phyloP scores from a whole-genome alignment of 768 basidiomycete species.

The Lactarius hatsudake region DNA sequence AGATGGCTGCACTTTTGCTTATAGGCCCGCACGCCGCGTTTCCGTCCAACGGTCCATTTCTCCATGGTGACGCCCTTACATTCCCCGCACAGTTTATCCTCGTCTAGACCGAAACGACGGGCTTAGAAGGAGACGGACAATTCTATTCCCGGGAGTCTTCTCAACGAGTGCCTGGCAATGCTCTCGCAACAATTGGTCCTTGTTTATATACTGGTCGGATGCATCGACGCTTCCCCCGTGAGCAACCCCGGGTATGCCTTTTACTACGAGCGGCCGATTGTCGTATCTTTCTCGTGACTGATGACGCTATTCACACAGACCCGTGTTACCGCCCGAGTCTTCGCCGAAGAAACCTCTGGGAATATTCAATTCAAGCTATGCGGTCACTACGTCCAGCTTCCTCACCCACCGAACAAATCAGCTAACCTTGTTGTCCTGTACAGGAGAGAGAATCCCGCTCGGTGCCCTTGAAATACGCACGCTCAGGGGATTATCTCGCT shows the following conservation, averaged over 20 bases:
- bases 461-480: conserved; percentile 35
- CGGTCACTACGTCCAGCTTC: conserved; percentile 25
- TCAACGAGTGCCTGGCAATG: conserved; percentile 3
- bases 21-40: no score
- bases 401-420: background rate
- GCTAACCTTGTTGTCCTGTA: background rate
- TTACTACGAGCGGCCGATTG: background rate
- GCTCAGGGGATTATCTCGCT: conserved; percentile 31
- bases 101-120: conserved; percentile 9
- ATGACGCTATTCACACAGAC: background rate
- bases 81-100: background rate
- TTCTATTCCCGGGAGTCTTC: background rate
- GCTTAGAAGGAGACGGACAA: background rate
- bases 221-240: background rate
- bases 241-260: background rate
- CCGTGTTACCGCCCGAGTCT: background rate
- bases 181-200: conserved; percentile 42
- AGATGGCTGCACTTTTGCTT: background rate
- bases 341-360: conserved; percentile 13
- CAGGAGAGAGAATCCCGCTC: conserved; percentile 33
- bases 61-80: background rate
- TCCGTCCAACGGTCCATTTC: background rate
- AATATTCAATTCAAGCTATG: conserved; percentile 30
- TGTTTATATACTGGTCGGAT: conserved; percentile 45
- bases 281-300: background rate